Conservation (phyloP, 1,284 basidiomycete genomes). For the Cutaneotrichosporon daszewskae region DNA sequence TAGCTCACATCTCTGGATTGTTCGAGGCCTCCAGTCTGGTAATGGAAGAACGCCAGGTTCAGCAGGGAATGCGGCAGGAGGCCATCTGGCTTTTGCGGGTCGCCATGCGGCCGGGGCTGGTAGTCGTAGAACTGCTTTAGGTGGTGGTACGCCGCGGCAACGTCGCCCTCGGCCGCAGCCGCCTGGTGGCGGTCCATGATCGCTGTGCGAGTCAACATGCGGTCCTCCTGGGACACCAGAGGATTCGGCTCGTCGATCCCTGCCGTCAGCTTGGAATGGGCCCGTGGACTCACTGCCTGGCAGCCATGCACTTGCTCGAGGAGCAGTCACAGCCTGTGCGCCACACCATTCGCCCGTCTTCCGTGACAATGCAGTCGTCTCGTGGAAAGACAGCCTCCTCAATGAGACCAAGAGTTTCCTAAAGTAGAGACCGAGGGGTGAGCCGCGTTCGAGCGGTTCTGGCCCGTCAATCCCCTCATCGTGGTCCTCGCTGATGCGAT, state of each 20-base stretch:
- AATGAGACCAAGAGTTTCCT: conserved; percentile 29
- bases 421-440: conserved; percentile 39
- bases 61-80: conserved; percentile 45
- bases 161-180: conserved; percentile 35
- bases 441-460: conserved; percentile 27
- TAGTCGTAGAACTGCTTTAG: conserved; percentile 43
- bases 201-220: not conserved
- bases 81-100: not conserved
- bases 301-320: not conserved
- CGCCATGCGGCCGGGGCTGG: conserved; percentile 2
- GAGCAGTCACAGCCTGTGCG: not conserved
- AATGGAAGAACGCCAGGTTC: conserved; percentile 44
- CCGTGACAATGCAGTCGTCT: conserved; percentile 29
- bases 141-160: conserved; percentile 31
- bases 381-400: conserved; percentile 40
- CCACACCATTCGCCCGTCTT: conserved; percentile 37
- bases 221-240: not conserved
- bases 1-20: conserved; percentile 22
- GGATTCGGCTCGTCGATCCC: not conserved
- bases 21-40: conserved; percentile 38
- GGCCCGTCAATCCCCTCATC: conserved; percentile 18
- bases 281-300: not conserved
- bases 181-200: conserved; percentile 23
- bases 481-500: conserved; percentile 30
- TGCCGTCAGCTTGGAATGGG: not conserved